Evolutionary conservation across 768 basidiomycete species (phyloP), one percentile per base, ranked within the genome.

Genomic region (Leccinum subtestaceum): DNA sequence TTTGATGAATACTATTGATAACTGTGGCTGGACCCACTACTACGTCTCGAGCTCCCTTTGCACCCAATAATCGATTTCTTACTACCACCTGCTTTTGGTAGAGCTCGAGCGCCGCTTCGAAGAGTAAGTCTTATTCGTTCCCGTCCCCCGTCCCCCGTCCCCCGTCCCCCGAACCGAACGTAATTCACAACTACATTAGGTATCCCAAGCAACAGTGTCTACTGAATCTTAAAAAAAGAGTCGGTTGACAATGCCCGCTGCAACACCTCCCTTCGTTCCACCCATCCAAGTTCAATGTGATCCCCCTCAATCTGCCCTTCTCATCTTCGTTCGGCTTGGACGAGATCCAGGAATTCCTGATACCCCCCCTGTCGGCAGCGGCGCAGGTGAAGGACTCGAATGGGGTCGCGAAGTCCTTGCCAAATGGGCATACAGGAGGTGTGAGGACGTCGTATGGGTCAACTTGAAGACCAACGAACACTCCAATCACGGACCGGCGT

Each of bases 401-500:
- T 81, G 88, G 40, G 97, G 97, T 0, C 77, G 96, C 34, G 96
- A 98, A 73, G n/a, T n/a, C n/a, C n/a, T n/a, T n/a, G 78, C 89
- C 1, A 89, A 85, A 72, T 99, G 97, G 97, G 97, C 95, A 5
- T 96, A 94, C 70, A 78, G 94, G 46, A 76, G 97, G 52, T 97
- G 95, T 67, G 97, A 99, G 67, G 97, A 99, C 70, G 91, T 99
- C 21, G 92, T 97, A 5, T 98, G 96, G 95, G 89, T 97, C 57
- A 23, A 23, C 23, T 23, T 23, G 23, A 94, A 93, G 77, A 95
- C 93, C 49, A 99, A 98, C 71, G 81, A 81, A 59, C 79, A 74
- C 21, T 81, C 76, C 27, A 89, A 91, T 70, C 78, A 78, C 15
- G 91, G 91, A 87, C 93, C 55, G 91, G 89, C 56, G 89, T 90